phyloP scores from a whole-genome alignment of 2,329 filamentous ascomycete genomes.

The Colletotrichum liriopes region DNA sequence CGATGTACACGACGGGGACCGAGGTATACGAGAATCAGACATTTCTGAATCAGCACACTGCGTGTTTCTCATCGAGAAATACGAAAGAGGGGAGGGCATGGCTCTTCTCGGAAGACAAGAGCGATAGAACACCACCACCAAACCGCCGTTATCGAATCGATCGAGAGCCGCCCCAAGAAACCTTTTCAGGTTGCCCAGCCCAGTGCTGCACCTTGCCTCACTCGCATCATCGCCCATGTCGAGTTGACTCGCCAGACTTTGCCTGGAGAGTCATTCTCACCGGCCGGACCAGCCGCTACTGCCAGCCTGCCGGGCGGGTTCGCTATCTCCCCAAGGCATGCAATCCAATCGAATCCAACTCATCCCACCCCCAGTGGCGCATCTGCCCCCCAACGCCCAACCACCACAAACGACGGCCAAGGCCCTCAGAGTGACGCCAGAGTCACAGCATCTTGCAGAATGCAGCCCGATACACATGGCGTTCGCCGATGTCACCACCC shows the following conservation, averaged over 20 bases:
- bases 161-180: conserved; percentile 3
- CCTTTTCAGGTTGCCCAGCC: background rate
- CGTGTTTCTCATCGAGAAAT: background rate
- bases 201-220: conserved; percentile 29
- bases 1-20: background rate
- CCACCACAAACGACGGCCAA: conserved; percentile 2
- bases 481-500: conserved; percentile 32
- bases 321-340: conserved; percentile 35
- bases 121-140: background rate
- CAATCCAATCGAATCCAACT: conserved; percentile 20
- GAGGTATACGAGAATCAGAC: background rate
- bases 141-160: background rate
- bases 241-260: background rate
- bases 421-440: conserved; percentile 36
- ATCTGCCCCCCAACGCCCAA: conserved; percentile 19
- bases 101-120: background rate
- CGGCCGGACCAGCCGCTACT: conserved; percentile 23
- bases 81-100: conserved; percentile 1
- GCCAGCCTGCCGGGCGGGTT: conserved; percentile 18
- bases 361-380: conserved; percentile 25
- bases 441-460: conserved; percentile 42
- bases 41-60: conserved; percentile 18
- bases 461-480: conserved; percentile 21
- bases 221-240: conserved; percentile 12
- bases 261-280: background rate